Evolutionary conservation across 306 rosid genomes (phyloP), one percentile per base, ranked within the genome.

Genomic region (Citrullus colocynthis): DNA sequence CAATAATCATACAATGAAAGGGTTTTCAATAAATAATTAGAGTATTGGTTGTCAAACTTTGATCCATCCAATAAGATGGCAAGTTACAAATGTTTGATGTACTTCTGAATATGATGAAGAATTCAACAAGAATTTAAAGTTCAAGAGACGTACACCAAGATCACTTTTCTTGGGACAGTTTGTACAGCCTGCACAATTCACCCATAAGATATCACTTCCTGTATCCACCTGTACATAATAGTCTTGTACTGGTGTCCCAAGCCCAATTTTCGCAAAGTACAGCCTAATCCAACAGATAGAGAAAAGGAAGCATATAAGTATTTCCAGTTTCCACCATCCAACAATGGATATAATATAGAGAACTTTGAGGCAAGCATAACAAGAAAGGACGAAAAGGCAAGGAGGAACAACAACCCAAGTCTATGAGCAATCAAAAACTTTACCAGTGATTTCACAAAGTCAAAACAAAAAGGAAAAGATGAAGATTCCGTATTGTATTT

Each of bases 121-220:
- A 51, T 49, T 28, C 15, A 51, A 72, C 15, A 30, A 72, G 49
- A 58, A 59, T 76, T 42, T 64, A 54, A 51, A 55, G 75, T 57
- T 59, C 60, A 66, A 74, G 62, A 16, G 36, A 84, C 97, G 30
- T 87, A 96, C 99, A 39, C 97, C 96, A 82, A 91, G 81, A 74
- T 82, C 80, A 76, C 94, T 91, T 76, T 85, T 80, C 74, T n/a
- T 84, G 13, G 98, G 98, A 82, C 99, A 96, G 24, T 79, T 20
- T 14, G 14, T 21, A 87, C 99, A 96, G 78, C 85, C 98, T 9
- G 44, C 72, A 79, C 96, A 89, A 80, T 88, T 93, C 69, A 96
- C 91, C 99, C 99, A 96, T 24, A 96, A 84, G 76, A 84, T 51
- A 83, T 93, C 99, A 85, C 99, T 96, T 77, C 99, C 99, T 14